These are phyloP conservation scores for Chytriomyces confervae DNA, from an alignment of 192 early-diverging fungal genomes.

Conservation along the genomic window DNA sequence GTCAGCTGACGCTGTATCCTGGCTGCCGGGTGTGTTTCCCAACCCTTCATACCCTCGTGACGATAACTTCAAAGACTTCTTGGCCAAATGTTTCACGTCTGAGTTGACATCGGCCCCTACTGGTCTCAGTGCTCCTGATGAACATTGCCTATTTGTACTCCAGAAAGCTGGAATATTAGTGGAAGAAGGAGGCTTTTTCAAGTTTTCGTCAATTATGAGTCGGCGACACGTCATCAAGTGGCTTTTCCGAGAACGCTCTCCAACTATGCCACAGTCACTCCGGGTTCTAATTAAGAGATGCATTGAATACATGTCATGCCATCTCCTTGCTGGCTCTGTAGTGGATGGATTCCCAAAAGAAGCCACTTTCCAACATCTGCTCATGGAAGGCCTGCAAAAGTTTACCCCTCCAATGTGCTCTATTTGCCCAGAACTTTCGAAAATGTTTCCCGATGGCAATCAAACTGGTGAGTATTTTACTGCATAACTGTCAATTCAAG, in stretches of 20 bases:
- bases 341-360: conserved; percentile 29
- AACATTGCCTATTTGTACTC: not conserved
- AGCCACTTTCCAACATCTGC: conserved; percentile 28
- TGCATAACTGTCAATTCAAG: not conserved
- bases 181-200: not conserved
- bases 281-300: conserved; percentile 3
- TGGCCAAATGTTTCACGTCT: conserved; percentile 6
- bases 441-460: conserved; percentile 21
- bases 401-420: conserved; percentile 26
- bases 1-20: not conserved
- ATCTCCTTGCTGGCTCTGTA: conserved; percentile 9
- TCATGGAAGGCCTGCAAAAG: conserved; percentile 32
- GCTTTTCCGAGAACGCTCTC: conserved; percentile 22
- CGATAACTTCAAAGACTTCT: not conserved
- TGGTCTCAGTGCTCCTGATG: not conserved
- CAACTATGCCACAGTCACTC: not conserved
- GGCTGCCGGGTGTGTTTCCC: not conserved
- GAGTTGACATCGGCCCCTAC: not conserved
- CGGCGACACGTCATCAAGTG: conserved; percentile 7
- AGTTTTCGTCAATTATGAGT: conserved; percentile 18
- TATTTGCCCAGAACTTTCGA: conserved; percentile 28
- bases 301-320: conserved; percentile 13
- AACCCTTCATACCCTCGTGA: not conserved
- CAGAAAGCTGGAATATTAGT: conserved; percentile 30
- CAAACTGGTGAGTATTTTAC: conserved; percentile 5